Conservation (phyloP, 768 basidiomycete species). For the Rhodotorula sphaerocarpa region DNA sequence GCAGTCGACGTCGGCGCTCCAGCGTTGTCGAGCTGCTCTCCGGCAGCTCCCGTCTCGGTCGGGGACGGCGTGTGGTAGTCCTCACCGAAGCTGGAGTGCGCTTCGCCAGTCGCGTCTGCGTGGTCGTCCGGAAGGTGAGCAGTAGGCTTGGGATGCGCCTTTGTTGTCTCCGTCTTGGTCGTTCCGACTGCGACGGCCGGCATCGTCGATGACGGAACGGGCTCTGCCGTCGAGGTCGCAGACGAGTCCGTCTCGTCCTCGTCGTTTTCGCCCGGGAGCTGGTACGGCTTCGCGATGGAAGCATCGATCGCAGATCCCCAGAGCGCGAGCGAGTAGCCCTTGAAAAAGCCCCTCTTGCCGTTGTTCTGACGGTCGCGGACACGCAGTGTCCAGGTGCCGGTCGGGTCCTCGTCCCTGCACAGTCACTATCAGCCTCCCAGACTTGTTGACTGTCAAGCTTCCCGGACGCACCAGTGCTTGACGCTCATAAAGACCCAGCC, state of each 20-base stretch:
- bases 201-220: neutral
- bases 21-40: slow-evolving; percentile 18
- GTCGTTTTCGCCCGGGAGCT: slow-evolving; percentile 20
- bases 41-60: slow-evolving; percentile 37
- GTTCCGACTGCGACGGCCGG: neutral
- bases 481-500: slow-evolving; percentile 98
- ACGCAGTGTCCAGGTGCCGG: slow-evolving; percentile 80
- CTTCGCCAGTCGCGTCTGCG: slow-evolving; percentile 66
- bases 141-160: slow-evolving; percentile 73
- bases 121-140: slow-evolving; percentile 79
- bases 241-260: slow-evolving; percentile 8
- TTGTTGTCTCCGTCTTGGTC: slow-evolving; percentile 47
- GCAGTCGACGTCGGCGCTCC: slow-evolving; percentile 34
- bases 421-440: no score
- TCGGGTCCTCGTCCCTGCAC: slow-evolving; percentile 88
- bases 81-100: slow-evolving; percentile 51
- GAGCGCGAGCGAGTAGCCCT: slow-evolving; percentile 84
- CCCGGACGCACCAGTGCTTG: slow-evolving; percentile 92
- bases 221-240: neutral
- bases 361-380: slow-evolving; percentile 62
- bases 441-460: no score
- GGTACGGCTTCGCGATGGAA: slow-evolving; percentile 49
- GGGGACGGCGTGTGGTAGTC: slow-evolving; percentile 26
- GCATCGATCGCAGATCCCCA: slow-evolving; percentile 84
- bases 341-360: slow-evolving; percentile 59